Percentiles rank a stretch among this genome's conserved stretches.
These are phyloP conservation scores for Aspergillus amoenus DNA, from an alignment of 2,329 filamentous ascomycete genomes.

Conservation along the genomic window DNA sequence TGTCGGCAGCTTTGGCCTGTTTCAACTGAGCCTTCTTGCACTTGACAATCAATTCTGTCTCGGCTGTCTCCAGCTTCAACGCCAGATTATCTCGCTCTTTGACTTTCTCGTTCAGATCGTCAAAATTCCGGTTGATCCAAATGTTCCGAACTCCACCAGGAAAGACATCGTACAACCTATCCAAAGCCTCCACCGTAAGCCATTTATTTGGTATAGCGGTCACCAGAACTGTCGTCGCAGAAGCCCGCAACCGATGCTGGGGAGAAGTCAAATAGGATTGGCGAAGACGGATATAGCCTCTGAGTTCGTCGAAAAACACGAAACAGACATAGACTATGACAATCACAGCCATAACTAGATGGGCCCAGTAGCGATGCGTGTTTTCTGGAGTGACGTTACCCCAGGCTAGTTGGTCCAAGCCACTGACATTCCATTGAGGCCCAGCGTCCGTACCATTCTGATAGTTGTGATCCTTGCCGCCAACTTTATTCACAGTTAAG, in stretches of 20 bases:
- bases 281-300: conserved; percentile 85
- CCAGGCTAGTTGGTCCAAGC: conserved; percentile 82
- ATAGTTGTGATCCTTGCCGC: conserved; percentile 63
- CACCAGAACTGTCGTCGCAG: conserved; percentile 91
- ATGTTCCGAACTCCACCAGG: conserved; percentile 93
- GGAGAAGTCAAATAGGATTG: conserved; percentile 94
- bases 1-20: conserved; percentile 61
- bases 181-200: conserved; percentile 78
- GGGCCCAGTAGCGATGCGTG: conserved; percentile 74
- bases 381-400: conserved; percentile 73
- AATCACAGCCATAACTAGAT: conserved; percentile 74
- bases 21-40: conserved; percentile 81
- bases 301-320: conserved; percentile 81
- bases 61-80: conserved; percentile 70
- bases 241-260: conserved; percentile 88
- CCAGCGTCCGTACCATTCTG: conserved; percentile 37
- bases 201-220: conserved; percentile 88
- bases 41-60: conserved; percentile 77
- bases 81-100: conserved; percentile 71
- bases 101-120: conserved; percentile 80
- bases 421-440: conserved; percentile 54
- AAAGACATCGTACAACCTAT: conserved; percentile 89
- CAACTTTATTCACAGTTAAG: conserved; percentile 77
- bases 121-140: conserved; percentile 91
- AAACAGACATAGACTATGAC: conserved; percentile 83